Base-by-base conservation (phyloP, 2,329 filamentous ascomycete species). In the Ophiostoma ips region DNA sequence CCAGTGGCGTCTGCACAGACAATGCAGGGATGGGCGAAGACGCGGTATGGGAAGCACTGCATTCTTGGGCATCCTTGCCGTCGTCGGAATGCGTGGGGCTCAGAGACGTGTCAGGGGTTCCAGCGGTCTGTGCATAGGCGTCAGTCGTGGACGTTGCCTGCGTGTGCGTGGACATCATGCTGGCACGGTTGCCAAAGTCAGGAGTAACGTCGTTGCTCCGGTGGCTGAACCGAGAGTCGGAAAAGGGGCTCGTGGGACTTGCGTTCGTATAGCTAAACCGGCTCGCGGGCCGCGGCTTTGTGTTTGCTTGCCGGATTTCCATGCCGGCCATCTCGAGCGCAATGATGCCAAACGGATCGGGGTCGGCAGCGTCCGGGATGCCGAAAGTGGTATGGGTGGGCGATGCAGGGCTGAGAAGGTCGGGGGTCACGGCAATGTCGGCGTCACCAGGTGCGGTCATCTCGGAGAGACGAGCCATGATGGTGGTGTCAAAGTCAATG, bases 321-420 rank as follows among this genome's bases (percentile, higher is more conserved):
- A 95, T 70, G 2, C 90, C 90, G 53, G 88, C 85, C 69, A 87
- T 83, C 62, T 95, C 87, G n/a, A 96, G 68, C 8, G 90, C 89
- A 55, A 89, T 76, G 24, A 95, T 84, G 21, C 90, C 90, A 61
- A 86, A 96, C 0, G 90, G 90, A 62, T 96, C 90, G 0, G 89
- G 88, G 58, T 96, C 90, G 50, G 88, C 79, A 3, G 71, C 67
- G 55, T 83, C 80, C 1, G 87, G 88, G 15, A 95, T 71, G 2
- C 89, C 89, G 66, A 95, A 2, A 69, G 68, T 30, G 72, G 58
- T 8, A 2, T 52, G 49, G 52, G 65, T 55, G 57, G 68, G 45
- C 62, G 72, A 50, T 61, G 64, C 18, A 50, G 57, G 48, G 57
- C 59, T 21, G 63, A 57, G 52, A 61, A 57, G 50, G 46, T 54